Evolutionary conservation across 163 green algal genomes (phyloP), one percentile per base, ranked within the genome.

Genomic region (Prototheca cutis): DNA sequence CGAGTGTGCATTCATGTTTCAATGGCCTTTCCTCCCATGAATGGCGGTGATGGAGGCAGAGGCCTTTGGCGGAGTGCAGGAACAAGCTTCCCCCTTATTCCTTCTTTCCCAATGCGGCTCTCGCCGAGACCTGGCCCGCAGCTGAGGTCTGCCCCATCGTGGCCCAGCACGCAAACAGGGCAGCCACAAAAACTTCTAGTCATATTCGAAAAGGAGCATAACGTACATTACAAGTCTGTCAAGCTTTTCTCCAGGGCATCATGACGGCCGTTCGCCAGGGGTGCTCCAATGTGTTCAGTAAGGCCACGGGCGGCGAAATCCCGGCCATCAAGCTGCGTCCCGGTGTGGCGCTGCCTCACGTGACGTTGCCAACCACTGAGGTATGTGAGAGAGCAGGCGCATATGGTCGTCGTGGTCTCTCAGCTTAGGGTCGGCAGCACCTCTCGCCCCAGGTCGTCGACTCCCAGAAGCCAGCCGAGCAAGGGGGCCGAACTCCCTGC

Each of bases 331-430:
- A 70, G 47, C 57, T 80, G 17, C 56, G 66, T 2, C 65, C 73
- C 3, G 73, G 73, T 24, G 52, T 70, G 6, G 69, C 66, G 4
- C 55, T 80, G 53, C 73, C 73, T 0, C 73, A 80, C 48, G 57
- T 68, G 36, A 71, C 63, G 7, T 66, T 81, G 25, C 62, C 69
- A 13, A 81, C 74, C 6, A 77, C 72, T 17, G 70, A 79, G 71
- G 67, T 72, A 47, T 7, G 48, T 19, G 28, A 17, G 40, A 15
- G n/a, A n/a, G n/a, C n/a, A n/a, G n/a, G n/a, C n/a, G n/a, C n/a
- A n/a, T n/a, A n/a, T n/a, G n/a, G n/a, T n/a, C n/a, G n/a, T n/a
- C n/a, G n/a, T n/a, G n/a, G n/a, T n/a, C n/a, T n/a, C n/a, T n/a
- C n/a, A n/a, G n/a, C n/a, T n/a, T n/a, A n/a, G n/a, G n/a, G n/a